Conservation (phyloP, 2,329 filamentous ascomycete genomes). For the Fusarium proliferatum region DNA sequence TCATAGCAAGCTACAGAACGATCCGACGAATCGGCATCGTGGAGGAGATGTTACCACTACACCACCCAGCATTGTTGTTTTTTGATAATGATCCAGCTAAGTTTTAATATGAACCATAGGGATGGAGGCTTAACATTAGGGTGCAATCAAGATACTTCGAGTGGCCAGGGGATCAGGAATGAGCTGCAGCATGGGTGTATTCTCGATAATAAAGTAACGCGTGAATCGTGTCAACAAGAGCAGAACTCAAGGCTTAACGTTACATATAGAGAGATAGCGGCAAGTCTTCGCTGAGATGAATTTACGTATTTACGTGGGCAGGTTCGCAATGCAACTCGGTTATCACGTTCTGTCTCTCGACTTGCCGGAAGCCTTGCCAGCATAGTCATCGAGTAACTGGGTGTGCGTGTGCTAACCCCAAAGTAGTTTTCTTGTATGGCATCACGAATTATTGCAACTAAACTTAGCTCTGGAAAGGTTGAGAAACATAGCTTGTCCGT, state of each 20-base stretch:
- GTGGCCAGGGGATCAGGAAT: too few species aligned
- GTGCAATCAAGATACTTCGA: background rate
- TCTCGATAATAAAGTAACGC: background rate
- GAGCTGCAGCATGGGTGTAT: too few species aligned
- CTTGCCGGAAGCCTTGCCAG: background rate
- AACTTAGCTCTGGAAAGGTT: fast-evolving
- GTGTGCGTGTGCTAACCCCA: background rate
- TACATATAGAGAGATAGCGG: fast-evolving
- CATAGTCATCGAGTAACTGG: background rate
- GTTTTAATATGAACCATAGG: background rate
- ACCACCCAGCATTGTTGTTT: background rate
- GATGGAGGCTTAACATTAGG: too few species aligned
- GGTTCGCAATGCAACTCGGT: background rate
- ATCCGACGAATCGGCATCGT: fast-evolving
- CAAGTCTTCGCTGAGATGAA: background rate
- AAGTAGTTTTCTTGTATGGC: background rate
- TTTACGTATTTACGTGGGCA: background rate
- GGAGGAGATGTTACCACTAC: background rate
- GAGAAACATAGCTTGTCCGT: too few species aligned
- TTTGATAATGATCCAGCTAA: fast-evolving
- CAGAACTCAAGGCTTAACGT: background rate
- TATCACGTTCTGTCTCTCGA: background rate
- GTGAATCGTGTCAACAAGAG: background rate
- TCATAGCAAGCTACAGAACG: background rate
- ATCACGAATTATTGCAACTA: background rate